Percentiles rank a stretch among this genome's conserved stretches.
Evolutionary conservation across 306 rosid genomes (phyloP).

Genomic region (Ormosia emarginata): DNA sequence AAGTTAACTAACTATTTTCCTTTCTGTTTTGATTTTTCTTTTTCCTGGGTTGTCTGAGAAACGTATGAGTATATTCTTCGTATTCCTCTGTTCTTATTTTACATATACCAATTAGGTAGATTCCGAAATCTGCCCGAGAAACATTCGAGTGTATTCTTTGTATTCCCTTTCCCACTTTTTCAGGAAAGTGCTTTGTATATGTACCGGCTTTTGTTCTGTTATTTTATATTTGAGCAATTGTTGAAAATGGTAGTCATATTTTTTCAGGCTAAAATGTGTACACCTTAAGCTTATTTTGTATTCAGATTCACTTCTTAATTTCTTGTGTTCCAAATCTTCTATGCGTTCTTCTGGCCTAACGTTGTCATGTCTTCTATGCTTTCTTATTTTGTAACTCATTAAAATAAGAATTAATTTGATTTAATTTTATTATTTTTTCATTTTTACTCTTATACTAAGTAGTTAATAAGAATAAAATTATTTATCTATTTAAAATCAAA

Average conservation of each 20-base stretch:
- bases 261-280: neutral
- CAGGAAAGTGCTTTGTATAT: constrained; percentile 32
- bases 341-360: neutral
- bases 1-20: constrained; percentile 45
- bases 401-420: too few species aligned
- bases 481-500: too few species aligned
- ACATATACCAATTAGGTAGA: constrained; percentile 26
- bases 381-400: neutral
- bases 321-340: neutral
- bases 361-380: neutral
- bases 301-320: neutral
- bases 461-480: too few species aligned
- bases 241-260: neutral
- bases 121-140: constrained; percentile 3
- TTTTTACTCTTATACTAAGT: too few species aligned
- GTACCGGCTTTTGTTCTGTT: constrained; percentile 3
- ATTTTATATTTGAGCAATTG: constrained; percentile 19
- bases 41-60: neutral
- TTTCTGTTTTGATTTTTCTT: neutral
- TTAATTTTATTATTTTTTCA: too few species aligned
- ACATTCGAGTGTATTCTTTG: constrained; percentile 12
- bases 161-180: neutral
- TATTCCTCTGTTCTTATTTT: constrained; percentile 13
- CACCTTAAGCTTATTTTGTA: neutral
- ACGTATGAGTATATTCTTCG: constrained; percentile 32